phyloP scores from a whole-genome alignment of 2,329 filamentous ascomycete genomes.

The Gnomoniopsis smithogilvyi region DNA sequence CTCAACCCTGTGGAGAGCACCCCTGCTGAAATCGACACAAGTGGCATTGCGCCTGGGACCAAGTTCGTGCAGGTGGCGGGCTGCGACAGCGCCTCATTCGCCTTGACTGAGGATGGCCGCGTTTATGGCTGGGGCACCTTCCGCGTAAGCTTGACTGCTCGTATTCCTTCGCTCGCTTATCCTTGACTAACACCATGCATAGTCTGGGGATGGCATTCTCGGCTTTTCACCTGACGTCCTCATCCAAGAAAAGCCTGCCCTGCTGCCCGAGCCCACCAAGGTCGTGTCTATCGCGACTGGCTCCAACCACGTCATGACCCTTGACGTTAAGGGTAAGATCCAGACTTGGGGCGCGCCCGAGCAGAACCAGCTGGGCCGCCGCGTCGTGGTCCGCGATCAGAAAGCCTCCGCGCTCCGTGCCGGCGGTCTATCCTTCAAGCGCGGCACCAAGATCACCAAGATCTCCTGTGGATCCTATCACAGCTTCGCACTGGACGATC shows the following conservation, averaged over 20 bases:
- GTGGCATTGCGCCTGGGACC: constrained; percentile 25
- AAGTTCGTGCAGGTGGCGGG: constrained; percentile 61
- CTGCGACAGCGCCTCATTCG: constrained; percentile 73
- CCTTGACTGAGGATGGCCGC: constrained; percentile 68
- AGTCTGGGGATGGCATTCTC: constrained; percentile 47
- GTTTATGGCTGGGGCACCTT: constrained; percentile 87
- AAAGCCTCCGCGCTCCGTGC: constrained; percentile 30
- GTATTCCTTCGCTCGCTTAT: not conserved
- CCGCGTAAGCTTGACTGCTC: constrained; percentile 38
- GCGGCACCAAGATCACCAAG: constrained; percentile 61
- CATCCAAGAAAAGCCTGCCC: constrained; percentile 46
- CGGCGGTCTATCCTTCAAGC: constrained; percentile 30
- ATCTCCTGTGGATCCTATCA: constrained; percentile 73
- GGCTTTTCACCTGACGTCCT: constrained; percentile 28
- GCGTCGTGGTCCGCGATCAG: constrained; percentile 54
- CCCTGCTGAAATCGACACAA: constrained; percentile 55
- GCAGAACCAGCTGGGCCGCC: constrained; percentile 61
- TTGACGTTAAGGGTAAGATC: constrained; percentile 62
- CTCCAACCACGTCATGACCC: constrained; percentile 68
- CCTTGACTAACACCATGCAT: constrained; percentile 9
- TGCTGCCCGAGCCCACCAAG: constrained; percentile 63
- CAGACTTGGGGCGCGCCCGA: constrained; percentile 71
- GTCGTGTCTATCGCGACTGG: constrained; percentile 63
- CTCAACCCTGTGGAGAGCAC: constrained; percentile 63
- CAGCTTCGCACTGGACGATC: constrained; percentile 72